Evolutionary conservation across 1,284 basidiomycete genomes (phyloP).

Genomic region (Fomitiporia mediterranea): DNA sequence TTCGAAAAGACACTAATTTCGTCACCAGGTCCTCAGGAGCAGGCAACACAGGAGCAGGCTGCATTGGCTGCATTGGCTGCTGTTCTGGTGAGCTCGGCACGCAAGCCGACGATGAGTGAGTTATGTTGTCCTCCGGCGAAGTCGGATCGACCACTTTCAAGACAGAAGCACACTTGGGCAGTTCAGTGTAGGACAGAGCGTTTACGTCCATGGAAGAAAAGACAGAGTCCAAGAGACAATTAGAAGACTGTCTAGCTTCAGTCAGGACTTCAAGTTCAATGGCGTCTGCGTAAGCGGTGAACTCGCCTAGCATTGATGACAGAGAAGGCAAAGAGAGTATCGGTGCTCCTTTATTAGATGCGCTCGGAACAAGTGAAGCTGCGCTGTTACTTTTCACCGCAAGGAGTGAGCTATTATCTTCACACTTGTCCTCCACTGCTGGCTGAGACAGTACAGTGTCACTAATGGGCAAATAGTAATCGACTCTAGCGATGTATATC

Average conservation of each 20-base stretch:
- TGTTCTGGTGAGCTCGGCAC: background rate
- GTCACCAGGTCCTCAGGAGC: background rate
- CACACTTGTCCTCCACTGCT: background rate
- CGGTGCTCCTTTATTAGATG: background rate
- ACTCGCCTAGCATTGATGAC: conserved; percentile 14
- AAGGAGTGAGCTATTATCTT: too few relatives aligned
- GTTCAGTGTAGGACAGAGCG: background rate
- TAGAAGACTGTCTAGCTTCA: conserved; percentile 11
- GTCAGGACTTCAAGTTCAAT: conserved; percentile 11
- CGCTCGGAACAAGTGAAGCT: background rate
- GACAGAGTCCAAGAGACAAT: conserved; percentile 10
- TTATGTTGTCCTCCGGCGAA: background rate
- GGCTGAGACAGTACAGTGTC: background rate
- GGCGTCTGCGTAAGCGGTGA: conserved; percentile 15
- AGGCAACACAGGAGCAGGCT: too few relatives aligned
- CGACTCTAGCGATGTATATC: conserved; percentile 15
- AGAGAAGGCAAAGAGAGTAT: background rate
- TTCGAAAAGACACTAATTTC: too few relatives aligned
- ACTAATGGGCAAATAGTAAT: conserved; percentile 16
- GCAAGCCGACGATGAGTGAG: background rate
- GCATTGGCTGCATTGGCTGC: too few relatives aligned
- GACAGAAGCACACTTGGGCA: background rate
- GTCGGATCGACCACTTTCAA: background rate
- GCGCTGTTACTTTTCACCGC: background rate
- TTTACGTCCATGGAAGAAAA: conserved; percentile 8